A percentile compares a stretch with the other conserved stretches of the same genome.
Evolutionary conservation across 1,284 basidiomycete species (phyloP).

Genomic region (Puccinia polysora): DNA sequence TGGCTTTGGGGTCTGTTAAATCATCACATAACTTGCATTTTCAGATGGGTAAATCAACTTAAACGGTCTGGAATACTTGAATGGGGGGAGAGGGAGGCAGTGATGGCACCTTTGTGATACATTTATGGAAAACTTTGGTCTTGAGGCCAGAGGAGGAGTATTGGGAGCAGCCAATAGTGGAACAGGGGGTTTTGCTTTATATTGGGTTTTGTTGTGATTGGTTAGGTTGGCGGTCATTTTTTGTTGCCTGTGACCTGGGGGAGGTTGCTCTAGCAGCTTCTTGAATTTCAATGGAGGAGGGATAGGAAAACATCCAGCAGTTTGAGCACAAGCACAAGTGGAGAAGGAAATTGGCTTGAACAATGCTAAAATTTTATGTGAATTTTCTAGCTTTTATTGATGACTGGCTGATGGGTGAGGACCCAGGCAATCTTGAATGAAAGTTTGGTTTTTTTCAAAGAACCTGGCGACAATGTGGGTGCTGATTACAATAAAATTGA

Average conservation of each 20-base stretch:
- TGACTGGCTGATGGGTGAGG: not conserved
- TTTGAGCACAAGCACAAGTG: slow-evolving; percentile 36
- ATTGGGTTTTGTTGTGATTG: not conserved
- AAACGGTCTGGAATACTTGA: not conserved
- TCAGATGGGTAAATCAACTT: slow-evolving; percentile 2
- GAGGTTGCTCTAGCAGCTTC: not conserved
- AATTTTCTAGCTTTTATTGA: not conserved
- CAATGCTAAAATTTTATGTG: not conserved
- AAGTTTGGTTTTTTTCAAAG: not conserved
- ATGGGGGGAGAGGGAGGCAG: not conserved
- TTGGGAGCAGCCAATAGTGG: slow-evolving; percentile 18
- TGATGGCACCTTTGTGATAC: not conserved
- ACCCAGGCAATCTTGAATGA: not conserved
- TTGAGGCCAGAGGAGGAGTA: slow-evolving; percentile 7
- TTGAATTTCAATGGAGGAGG: slow-evolving; percentile 34
- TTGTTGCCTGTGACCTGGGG: slow-evolving; percentile 6
- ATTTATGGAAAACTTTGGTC: not conserved
- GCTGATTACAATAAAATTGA: not conserved
- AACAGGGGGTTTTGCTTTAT: slow-evolving; percentile 3
- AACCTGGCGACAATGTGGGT: not conserved
- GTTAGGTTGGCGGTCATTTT: not conserved
- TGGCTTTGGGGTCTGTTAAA: slow-evolving; percentile 16
- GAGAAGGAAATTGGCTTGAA: slow-evolving; percentile 32
- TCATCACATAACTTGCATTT: slow-evolving; percentile 11
- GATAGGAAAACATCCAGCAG: slow-evolving; percentile 4